Percentiles rank a stretch among this genome's conserved stretches.
phyloP scores from a whole-genome alignment of 129 eudicot species.

The Flaveria brownii region DNA sequence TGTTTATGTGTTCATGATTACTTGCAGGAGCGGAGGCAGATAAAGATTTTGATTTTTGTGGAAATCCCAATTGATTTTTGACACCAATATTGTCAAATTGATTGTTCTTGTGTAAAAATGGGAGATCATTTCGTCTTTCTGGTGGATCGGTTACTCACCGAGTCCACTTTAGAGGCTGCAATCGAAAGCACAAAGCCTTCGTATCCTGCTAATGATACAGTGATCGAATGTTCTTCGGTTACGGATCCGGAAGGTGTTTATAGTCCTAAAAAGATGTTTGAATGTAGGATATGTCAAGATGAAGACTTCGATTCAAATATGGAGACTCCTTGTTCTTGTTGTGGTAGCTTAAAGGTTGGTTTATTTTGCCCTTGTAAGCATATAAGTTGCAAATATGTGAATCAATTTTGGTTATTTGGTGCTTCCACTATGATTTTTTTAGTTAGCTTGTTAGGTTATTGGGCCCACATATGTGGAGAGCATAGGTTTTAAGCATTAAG shows the following conservation, averaged over 20 bases:
- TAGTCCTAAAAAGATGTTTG: constrained; percentile 62
- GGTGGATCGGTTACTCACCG: constrained; percentile 92
- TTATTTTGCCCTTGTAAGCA: neutral
- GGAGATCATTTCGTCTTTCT: constrained; percentile 93
- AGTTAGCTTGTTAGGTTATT: neutral
- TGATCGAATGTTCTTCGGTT: constrained; percentile 41
- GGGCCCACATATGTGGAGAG: neutral
- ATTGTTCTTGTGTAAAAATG: constrained; percentile 38
- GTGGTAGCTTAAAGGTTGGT: constrained; percentile 95
- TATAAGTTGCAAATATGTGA: neutral
- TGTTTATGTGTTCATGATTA: constrained; percentile 29
- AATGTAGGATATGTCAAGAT: constrained; percentile 94
- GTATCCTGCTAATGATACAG: constrained; percentile 31
- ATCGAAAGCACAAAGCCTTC: constrained; percentile 64
- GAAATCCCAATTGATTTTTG: too few relatives aligned
- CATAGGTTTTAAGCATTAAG: neutral
- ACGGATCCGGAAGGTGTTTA: constrained; percentile 29
- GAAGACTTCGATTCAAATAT: constrained; percentile 78
- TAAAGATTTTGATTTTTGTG: neutral
- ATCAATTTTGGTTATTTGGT: neutral
- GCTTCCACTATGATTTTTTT: neutral
- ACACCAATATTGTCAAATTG: neutral
- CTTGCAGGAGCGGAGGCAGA: neutral
- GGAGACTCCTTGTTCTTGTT: constrained; percentile 96
- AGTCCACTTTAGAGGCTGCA: constrained; percentile 89